A percentile compares a stretch with the other conserved stretches of the same genome.
Evolutionary conservation across 441 rosid species (phyloP).

Genomic region (Manihot esculenta): DNA sequence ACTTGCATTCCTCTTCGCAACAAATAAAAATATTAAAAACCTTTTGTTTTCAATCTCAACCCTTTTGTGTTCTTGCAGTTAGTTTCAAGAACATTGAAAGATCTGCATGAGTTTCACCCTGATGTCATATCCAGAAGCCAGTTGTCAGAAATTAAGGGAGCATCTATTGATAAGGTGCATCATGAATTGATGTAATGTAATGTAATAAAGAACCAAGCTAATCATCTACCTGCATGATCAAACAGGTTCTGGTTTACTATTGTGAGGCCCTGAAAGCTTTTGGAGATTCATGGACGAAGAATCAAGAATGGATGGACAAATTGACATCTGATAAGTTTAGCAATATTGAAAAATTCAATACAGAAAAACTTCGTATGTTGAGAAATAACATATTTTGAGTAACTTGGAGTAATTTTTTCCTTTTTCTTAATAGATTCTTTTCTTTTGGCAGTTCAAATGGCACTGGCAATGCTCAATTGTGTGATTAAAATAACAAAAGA

Average conservation of each 20-base stretch:
- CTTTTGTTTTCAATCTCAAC: slow-evolving; percentile 14
- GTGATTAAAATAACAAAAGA: slow-evolving; percentile 59
- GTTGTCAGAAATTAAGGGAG: slow-evolving; percentile 42
- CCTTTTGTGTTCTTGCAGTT: slow-evolving; percentile 41
- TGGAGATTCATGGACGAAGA: slow-evolving; percentile 67
- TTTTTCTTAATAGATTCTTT: slow-evolving; percentile 3
- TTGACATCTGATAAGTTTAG: slow-evolving; percentile 32
- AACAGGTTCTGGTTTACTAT: slow-evolving; percentile 58
- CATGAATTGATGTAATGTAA: background rate
- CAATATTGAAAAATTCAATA: slow-evolving; percentile 37
- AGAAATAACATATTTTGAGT: background rate
- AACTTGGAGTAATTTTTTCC: background rate
- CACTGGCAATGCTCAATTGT: slow-evolving; percentile 57
- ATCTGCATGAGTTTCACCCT: slow-evolving; percentile 66
- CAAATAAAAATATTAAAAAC: background rate
- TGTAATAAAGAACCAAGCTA: background rate
- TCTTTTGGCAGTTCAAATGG: slow-evolving; percentile 52
- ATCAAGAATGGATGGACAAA: slow-evolving; percentile 54
- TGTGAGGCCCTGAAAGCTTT: slow-evolving; percentile 54
- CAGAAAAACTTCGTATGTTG: slow-evolving; percentile 56
- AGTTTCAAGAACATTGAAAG: slow-evolving; percentile 61
- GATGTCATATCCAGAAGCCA: slow-evolving; percentile 49
- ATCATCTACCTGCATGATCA: slow-evolving; percentile 7
- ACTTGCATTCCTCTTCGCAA: background rate
- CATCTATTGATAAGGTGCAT: slow-evolving; percentile 52